Base-by-base conservation (phyloP, 1,139 yeast species). In the Diutina siamensis region DNA sequence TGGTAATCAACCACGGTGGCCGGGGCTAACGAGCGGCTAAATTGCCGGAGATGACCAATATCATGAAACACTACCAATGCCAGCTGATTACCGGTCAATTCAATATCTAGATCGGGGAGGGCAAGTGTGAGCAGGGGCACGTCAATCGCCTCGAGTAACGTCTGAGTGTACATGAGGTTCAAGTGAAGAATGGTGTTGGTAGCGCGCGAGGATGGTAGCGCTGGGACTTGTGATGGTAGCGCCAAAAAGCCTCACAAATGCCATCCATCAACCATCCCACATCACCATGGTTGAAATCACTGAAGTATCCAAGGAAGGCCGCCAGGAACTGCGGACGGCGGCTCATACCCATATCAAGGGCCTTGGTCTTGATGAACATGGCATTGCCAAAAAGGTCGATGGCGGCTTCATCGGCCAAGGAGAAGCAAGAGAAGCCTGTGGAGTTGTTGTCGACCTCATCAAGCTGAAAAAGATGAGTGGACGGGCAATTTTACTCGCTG, bases 341-440 rank as follows among this genome's bases (percentile, higher is more conserved):
- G 94, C 98, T 12, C 98, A 92, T 60, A 88, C 97, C 5, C 98
- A 92, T 61, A 92, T 92, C 70, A 86, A 84, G 61, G 97, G 97
- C 2, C 75, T 92, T 32, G 98, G 98, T 0, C 71, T 92, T 46
- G 96, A 89, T 57, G 97, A 89, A 55, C 80, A 77, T 54, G 98
- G 98, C 31, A 62, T 71, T 44, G 97, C 97, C 31, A 84, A 83
- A 53, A 74, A 75, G 44, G 76, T 84, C 40, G 97, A 89, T 60
- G 95, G 94, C 42, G 97, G 97, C 3, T 92, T 92, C 60, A 95
- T 92, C 44, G 98, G 98, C 42, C 99, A 92, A 63, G 72, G 74
- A 12, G 87, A 82, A 54, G 98, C 99, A 13, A 77, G 98, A 62
- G 98, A 92, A 65, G 97, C 97, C 1, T 89, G 97, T 62, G 98